phyloP scores from a whole-genome alignment of 2,329 filamentous ascomycete genomes.

The Colletotrichum spaethianum region DNA sequence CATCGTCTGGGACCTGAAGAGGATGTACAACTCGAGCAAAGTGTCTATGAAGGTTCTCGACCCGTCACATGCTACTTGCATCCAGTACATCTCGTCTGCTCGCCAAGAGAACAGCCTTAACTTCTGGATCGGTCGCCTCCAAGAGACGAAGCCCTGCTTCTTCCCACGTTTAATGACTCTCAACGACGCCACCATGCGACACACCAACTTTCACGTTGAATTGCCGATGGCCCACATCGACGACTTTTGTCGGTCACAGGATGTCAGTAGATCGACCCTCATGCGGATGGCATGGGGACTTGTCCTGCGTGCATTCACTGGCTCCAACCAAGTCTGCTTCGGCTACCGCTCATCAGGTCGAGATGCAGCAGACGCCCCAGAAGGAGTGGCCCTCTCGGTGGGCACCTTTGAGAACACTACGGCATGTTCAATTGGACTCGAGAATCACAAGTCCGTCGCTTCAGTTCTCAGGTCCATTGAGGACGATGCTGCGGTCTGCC shows the following conservation, averaged over 20 bases:
- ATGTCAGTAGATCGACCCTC: constrained; percentile 63
- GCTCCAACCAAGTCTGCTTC: constrained; percentile 67
- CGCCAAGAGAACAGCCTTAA: constrained; percentile 55
- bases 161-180: constrained; percentile 58
- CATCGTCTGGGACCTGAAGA: constrained; percentile 62
- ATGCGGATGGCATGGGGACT: constrained; percentile 74
- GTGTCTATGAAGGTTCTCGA: constrained; percentile 50
- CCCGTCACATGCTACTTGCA: constrained; percentile 56
- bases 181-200: constrained; percentile 48
- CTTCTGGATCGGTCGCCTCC: constrained; percentile 62
- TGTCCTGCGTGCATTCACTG: constrained; percentile 68
- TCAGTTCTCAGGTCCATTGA: constrained; percentile 52
- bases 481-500: constrained; percentile 48
- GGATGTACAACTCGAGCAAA: constrained; percentile 58
- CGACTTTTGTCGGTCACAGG: constrained; percentile 56
- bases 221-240: constrained; percentile 57
- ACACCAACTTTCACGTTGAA: constrained; percentile 56
- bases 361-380: constrained; percentile 57
- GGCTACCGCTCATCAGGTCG: constrained; percentile 65
- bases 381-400: constrained; percentile 58
- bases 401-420: constrained; percentile 62
- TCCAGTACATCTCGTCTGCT: constrained; percentile 52
- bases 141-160: constrained; percentile 56
- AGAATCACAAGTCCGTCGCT: constrained; percentile 50
- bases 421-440: constrained; percentile 53